Conservation (phyloP, 495 filamentous ascomycete genomes). For the Podospora tetraspora region DNA sequence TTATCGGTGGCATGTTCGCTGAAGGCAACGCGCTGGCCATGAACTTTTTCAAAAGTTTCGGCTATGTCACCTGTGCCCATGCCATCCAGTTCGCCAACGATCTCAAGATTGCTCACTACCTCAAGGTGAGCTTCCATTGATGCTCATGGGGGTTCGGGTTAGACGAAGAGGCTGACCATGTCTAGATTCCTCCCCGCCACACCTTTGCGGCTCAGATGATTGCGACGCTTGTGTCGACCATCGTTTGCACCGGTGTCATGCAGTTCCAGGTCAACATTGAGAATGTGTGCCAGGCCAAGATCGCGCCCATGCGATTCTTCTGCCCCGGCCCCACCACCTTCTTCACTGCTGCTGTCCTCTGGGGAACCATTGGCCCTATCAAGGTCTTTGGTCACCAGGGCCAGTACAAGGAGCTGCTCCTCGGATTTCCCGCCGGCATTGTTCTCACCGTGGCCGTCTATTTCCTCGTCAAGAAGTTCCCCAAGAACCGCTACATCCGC, state of each 20-base stretch:
- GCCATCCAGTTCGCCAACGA: constrained; percentile 36
- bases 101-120: constrained; percentile 42
- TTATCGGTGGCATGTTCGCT: constrained; percentile 39
- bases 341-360: constrained; percentile 42
- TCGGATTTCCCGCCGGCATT: constrained; percentile 37
- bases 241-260: constrained; percentile 36
- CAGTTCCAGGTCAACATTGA: constrained; percentile 38
- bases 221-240: constrained; percentile 35
- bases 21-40: constrained; percentile 40
- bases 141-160: too few relatives aligned
- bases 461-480: constrained; percentile 26
- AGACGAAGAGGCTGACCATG: too few relatives aligned
- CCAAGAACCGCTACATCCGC: constrained; percentile 29
- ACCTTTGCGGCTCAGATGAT: constrained; percentile 41
- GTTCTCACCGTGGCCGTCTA: constrained; percentile 29
- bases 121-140: constrained; percentile 17
- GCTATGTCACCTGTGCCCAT: constrained; percentile 39
- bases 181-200: constrained; percentile 34
- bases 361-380: constrained; percentile 41
- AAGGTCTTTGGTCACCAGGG: constrained; percentile 38
- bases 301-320: constrained; percentile 35
- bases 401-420: constrained; percentile 33
- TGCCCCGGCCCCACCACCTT: constrained; percentile 41
- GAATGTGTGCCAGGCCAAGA: constrained; percentile 31
- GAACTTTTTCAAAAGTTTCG: constrained; percentile 42